Conservation (phyloP, 2,329 filamentous ascomycete species). For the Zelopaecilomyces penicillatus region DNA sequence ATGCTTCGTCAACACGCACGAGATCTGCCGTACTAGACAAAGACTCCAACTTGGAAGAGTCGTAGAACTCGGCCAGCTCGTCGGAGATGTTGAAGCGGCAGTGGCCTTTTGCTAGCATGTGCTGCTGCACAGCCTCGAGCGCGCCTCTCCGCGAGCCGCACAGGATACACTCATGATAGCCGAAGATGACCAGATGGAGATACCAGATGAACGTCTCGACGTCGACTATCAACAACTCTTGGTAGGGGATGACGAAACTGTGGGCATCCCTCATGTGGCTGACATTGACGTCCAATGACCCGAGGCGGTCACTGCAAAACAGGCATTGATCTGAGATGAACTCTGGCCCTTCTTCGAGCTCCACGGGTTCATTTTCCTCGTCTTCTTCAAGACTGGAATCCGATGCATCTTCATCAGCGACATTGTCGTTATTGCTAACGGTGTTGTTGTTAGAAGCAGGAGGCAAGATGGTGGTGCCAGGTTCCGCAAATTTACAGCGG, state of each 20-base stretch:
- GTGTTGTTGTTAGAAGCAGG: no score
- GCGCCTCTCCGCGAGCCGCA: slow-evolving; percentile 37
- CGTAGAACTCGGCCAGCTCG: slow-evolving; percentile 33
- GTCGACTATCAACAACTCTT: slow-evolving; percentile 33
- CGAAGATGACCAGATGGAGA: slow-evolving; percentile 38
- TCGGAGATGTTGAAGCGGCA: slow-evolving; percentile 32
- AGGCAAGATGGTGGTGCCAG: no score
- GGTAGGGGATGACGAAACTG: slow-evolving; percentile 34
- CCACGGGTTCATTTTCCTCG: no score
- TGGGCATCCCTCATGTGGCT: slow-evolving; percentile 42
- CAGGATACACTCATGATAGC: slow-evolving; percentile 40
- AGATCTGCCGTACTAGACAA: background rate
- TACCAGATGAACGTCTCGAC: slow-evolving; percentile 39
- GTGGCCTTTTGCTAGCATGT: slow-evolving; percentile 42
- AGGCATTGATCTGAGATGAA: slow-evolving; percentile 29
- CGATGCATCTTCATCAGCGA: no score
- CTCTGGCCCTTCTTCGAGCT: background rate
- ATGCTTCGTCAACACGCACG: slow-evolving; percentile 14
- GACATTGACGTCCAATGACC: slow-evolving; percentile 27
- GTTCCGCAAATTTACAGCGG: no score
- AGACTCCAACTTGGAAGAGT: background rate
- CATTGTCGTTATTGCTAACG: no score
- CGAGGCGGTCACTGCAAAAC: slow-evolving; percentile 28
- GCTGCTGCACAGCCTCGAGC: slow-evolving; percentile 37
- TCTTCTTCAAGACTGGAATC: no score